Evolutionary conservation across 73 alveolate genomes (phyloP), one percentile per base, ranked within the genome.

Genomic region (Stentor coeruleus): DNA sequence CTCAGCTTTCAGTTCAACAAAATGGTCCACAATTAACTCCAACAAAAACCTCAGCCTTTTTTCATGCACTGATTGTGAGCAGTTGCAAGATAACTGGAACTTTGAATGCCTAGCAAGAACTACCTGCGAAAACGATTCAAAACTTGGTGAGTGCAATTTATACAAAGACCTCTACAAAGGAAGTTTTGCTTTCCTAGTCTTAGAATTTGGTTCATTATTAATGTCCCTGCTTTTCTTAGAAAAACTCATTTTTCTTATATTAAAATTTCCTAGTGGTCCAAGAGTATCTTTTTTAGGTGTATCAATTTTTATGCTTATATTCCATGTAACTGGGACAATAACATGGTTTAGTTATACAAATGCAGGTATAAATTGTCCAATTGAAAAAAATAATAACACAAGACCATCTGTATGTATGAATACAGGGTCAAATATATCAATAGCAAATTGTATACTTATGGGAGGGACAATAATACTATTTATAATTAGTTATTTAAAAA

Each of bases 151-250:
- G n/a, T 66, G 79, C 33, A 26, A 20, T 11, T 31, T 66, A 20
- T 66, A 20, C 79, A 66, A 66, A 66, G 79, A 66, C 79, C 40
- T 20, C 79, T 66, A 66, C 37, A 66, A 66, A 66, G 79, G 49
- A 0, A 28, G 49, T 33, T 66, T 28, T 33, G 39, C 42, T 31
- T 66, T 28, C 79, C 33, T 66, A 31, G 20, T 66, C 36, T 2
- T 66, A 26, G 79, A 66, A 66, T 20, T 66, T 33, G 11, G n/a
- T 20, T 66, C 79, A 20, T 66, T 66, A 66, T 11, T 66, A 26
- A 37, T 66, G 15, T 20, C 79, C 14, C 26, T 66, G 36, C n/a
- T 66, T 26, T 31, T 66, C 41, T 11, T 66, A 1, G 79, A 66
- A 66, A 66, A 66, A 2, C 36, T 33, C 41, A 33, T 66, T 20